Evolutionary conservation across 768 basidiomycete genomes (phyloP).

Genomic region (Mrakia blollopis): DNA sequence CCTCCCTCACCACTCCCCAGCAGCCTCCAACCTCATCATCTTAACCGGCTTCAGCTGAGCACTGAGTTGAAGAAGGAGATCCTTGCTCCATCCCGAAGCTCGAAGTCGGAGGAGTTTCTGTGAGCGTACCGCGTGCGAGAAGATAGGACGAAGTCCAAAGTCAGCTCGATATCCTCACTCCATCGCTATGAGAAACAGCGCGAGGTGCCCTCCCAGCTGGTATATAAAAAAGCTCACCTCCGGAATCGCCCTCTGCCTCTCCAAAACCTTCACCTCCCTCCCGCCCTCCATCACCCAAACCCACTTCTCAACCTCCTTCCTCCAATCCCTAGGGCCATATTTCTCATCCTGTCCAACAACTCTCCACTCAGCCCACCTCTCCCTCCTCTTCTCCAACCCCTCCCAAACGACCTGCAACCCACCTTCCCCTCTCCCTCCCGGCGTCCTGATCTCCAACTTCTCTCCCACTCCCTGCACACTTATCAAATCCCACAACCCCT

Average conservation of each 20-base stretch:
- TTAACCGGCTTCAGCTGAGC: neutral
- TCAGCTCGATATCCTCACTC: too few species aligned
- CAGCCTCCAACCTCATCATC: neutral
- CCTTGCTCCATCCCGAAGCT: neutral
- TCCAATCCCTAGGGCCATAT: neutral
- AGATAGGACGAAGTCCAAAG: neutral
- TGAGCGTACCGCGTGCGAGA: neutral
- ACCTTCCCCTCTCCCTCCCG: too few species aligned
- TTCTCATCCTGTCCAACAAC: neutral
- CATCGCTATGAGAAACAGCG: too few species aligned
- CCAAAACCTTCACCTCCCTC: neutral
- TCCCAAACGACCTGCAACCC: neutral
- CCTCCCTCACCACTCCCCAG: neutral
- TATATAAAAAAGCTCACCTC: neutral
- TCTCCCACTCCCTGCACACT: neutral
- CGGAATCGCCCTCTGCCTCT: neutral
- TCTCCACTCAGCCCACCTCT: neutral
- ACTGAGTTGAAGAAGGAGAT: neutral
- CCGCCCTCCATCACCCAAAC: neutral
- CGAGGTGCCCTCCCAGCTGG: too few species aligned
- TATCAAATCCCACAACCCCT: neutral
- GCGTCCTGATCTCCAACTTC: neutral
- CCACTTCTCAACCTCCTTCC: neutral
- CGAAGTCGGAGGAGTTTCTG: neutral
- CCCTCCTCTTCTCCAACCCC: neutral